Percentiles rank a stretch among this genome's conserved stretches.
Conservation (phyloP, 2,329 filamentous ascomycete species). For the Colletotrichum salicis region DNA sequence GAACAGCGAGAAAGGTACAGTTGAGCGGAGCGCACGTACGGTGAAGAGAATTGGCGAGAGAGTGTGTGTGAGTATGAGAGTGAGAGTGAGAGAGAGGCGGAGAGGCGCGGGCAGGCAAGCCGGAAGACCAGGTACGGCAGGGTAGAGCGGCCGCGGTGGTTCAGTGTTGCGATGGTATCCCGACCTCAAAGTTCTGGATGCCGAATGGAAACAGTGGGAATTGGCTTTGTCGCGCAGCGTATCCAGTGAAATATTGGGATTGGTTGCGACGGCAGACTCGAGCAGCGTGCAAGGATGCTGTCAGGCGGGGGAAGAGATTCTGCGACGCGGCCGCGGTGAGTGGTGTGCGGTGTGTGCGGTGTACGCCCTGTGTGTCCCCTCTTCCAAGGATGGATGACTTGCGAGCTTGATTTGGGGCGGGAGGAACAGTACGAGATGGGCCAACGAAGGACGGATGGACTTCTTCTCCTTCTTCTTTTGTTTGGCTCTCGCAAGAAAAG, state of each 20-base stretch:
- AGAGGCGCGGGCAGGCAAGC: slow-evolving; percentile 2
- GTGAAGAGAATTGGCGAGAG: background rate
- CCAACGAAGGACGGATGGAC: background rate
- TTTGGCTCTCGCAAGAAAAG: slow-evolving; percentile 20
- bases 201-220: slow-evolving; percentile 25
- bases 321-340: slow-evolving; percentile 27
- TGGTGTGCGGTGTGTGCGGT: slow-evolving; percentile 24
- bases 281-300: slow-evolving; percentile 27
- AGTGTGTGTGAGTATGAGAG: background rate
- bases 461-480: slow-evolving; percentile 1
- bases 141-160: slow-evolving; percentile 12
- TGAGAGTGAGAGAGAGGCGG: background rate
- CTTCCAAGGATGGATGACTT: background rate
- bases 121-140: slow-evolving; percentile 4
- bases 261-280: slow-evolving; percentile 21
- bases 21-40: slow-evolving; percentile 2
- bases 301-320: slow-evolving; percentile 17
- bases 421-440: background rate
- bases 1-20: background rate
- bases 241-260: background rate
- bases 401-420: background rate
- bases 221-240: slow-evolving; percentile 20
- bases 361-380: slow-evolving; percentile 3
- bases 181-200: slow-evolving; percentile 19
- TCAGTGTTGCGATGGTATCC: slow-evolving; percentile 25